phyloP scores from a whole-genome alignment of 345 rosid species.

The Brassica cretica region DNA sequence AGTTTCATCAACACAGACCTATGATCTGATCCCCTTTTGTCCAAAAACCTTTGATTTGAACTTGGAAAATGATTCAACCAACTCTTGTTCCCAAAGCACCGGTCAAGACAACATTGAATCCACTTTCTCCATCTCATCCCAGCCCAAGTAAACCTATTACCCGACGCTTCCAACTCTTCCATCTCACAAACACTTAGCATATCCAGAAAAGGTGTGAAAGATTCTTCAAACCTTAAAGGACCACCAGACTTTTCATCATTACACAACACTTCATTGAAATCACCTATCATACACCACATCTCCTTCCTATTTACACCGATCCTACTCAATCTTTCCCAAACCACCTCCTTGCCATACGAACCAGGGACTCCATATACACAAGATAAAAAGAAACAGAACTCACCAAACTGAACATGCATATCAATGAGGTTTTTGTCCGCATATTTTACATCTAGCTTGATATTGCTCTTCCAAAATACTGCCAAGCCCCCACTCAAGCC shows the following conservation, averaged over 20 bases:
- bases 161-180: background rate
- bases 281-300: background rate
- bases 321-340: background rate
- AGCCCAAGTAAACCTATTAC: background rate
- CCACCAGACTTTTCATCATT: background rate
- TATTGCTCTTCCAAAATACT: background rate
- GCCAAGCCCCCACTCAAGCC: background rate
- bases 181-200: background rate
- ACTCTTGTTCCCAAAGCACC: background rate
- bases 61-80: too few relatives aligned
- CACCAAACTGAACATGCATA: background rate
- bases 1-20: background rate
- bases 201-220: background rate
- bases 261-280: background rate
- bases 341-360: background rate
- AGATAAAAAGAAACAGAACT: background rate
- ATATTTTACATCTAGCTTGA: background rate
- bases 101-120: background rate
- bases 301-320: background rate
- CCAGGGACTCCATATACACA: background rate
- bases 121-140: background rate
- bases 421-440: background rate
- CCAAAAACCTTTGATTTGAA: background rate
- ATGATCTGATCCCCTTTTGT: too few relatives aligned
- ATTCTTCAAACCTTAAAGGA: background rate